A percentile compares a stretch with the other conserved stretches of the same genome.
phyloP scores from a whole-genome alignment of 2,329 filamentous ascomycete species.

The Xylaria sp. region DNA sequence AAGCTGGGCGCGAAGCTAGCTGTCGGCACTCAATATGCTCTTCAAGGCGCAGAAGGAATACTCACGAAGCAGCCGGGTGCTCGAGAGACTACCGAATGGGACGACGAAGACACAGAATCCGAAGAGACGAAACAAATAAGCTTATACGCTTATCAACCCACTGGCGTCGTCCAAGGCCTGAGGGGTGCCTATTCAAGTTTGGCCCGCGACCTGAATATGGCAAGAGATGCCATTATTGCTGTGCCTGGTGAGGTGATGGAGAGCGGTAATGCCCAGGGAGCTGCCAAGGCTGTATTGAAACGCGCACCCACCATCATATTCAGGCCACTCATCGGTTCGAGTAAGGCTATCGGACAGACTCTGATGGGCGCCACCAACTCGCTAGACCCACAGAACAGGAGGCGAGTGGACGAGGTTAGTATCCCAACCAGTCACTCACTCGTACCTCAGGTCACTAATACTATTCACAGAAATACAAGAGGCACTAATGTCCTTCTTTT shows the following conservation, averaged over 20 bases:
- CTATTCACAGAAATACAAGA: constrained; percentile 42
- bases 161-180: constrained; percentile 87
- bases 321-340: constrained; percentile 88
- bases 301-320: constrained; percentile 94
- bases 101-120: constrained; percentile 71
- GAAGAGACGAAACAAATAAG: constrained; percentile 84
- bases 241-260: constrained; percentile 93
- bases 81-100: constrained; percentile 57
- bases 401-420: constrained; percentile 90
- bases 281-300: constrained; percentile 79
- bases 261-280: constrained; percentile 81
- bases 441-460: constrained; percentile 11
- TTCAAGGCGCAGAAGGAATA: constrained; percentile 88
- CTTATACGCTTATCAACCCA: constrained; percentile 92
- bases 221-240: constrained; percentile 91
- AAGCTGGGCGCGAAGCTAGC: constrained; percentile 94
- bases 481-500: constrained; percentile 31
- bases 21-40: constrained; percentile 91
- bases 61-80: constrained; percentile 62
- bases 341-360: constrained; percentile 87
- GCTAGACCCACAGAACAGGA: constrained; percentile 83
- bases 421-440: neutral
- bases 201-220: constrained; percentile 85
- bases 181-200: constrained; percentile 84
- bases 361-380: constrained; percentile 92